These are phyloP conservation scores for Candida oleophila DNA, from an alignment of 805 yeast species.

Conservation along the genomic window DNA sequence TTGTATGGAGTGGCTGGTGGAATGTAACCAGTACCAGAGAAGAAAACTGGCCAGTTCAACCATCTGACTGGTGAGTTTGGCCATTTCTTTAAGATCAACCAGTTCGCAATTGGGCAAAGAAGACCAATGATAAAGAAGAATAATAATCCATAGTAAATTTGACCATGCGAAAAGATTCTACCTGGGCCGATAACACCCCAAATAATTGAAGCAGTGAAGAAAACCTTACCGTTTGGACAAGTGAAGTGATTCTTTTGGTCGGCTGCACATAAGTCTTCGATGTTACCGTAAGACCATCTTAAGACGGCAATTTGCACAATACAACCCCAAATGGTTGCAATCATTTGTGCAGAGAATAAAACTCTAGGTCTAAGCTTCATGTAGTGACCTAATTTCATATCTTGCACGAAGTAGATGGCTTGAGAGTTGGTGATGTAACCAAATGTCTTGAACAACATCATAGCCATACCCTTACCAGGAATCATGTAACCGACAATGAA, in stretches of 20 bases:
- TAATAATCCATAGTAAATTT: slow-evolving; percentile 28
- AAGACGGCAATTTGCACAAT: slow-evolving; percentile 41
- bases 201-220: slow-evolving; percentile 43
- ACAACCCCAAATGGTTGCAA: slow-evolving; percentile 43
- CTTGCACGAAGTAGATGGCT: slow-evolving; percentile 49
- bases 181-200: slow-evolving; percentile 34
- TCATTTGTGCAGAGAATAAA: slow-evolving; percentile 42
- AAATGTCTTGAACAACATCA: slow-evolving; percentile 47
- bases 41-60: slow-evolving; percentile 42
- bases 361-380: slow-evolving; percentile 42
- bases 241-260: slow-evolving; percentile 30
- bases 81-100: slow-evolving; percentile 42
- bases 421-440: slow-evolving; percentile 50
- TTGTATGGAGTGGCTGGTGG: slow-evolving; percentile 78
- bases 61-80: slow-evolving; percentile 32
- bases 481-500: slow-evolving; percentile 44
- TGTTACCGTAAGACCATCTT: slow-evolving; percentile 41
- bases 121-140: slow-evolving; percentile 42
- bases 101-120: slow-evolving; percentile 32
- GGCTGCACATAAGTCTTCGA: slow-evolving; percentile 30
- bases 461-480: slow-evolving; percentile 49
- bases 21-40: slow-evolving; percentile 53
- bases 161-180: slow-evolving; percentile 19
- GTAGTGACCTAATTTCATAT: slow-evolving; percentile 45
- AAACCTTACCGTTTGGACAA: slow-evolving; percentile 42